A percentile compares a stretch with the other conserved stretches of the same genome.
Conservation (phyloP, 495 filamentous ascomycete species). For the Tuber calosporum region DNA sequence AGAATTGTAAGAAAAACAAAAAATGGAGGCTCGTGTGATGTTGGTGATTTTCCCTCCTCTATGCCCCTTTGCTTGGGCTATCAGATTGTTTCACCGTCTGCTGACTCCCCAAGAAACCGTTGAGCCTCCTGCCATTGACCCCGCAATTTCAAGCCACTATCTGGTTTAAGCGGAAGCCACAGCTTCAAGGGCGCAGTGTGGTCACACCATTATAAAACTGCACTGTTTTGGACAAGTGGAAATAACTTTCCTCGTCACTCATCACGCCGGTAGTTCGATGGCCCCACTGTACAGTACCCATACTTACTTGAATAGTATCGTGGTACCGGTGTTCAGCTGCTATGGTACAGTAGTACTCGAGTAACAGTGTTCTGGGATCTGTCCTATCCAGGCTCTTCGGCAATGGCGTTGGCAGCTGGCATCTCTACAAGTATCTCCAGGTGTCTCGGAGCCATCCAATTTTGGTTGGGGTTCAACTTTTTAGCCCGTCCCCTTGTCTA, state of each 20-base stretch:
- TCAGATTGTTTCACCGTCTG: neutral
- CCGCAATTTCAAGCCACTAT: neutral
- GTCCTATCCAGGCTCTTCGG: neutral
- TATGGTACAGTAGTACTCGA: too few species aligned
- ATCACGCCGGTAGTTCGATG: neutral
- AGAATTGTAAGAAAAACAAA: constrained; percentile 11
- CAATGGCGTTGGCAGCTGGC: neutral
- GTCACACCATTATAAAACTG: neutral
- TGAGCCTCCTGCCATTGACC: neutral
- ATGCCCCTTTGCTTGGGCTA: neutral
- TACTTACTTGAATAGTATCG: neutral
- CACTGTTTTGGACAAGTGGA: neutral
- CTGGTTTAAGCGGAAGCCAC: neutral
- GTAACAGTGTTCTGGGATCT: neutral
- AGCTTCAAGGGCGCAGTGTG: neutral
- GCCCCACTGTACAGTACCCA: neutral
- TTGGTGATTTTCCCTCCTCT: constrained; percentile 16
- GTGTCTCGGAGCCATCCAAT: neutral
- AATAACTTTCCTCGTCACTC: neutral
- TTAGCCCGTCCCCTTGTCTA: neutral
- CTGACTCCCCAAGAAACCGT: constrained; percentile 2
- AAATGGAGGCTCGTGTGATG: constrained; percentile 37
- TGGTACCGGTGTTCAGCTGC: neutral
- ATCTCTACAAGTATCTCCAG: neutral
- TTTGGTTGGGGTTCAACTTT: neutral